phyloP scores from a whole-genome alignment of 441 rosid genomes.

The Sinapis alba region DNA sequence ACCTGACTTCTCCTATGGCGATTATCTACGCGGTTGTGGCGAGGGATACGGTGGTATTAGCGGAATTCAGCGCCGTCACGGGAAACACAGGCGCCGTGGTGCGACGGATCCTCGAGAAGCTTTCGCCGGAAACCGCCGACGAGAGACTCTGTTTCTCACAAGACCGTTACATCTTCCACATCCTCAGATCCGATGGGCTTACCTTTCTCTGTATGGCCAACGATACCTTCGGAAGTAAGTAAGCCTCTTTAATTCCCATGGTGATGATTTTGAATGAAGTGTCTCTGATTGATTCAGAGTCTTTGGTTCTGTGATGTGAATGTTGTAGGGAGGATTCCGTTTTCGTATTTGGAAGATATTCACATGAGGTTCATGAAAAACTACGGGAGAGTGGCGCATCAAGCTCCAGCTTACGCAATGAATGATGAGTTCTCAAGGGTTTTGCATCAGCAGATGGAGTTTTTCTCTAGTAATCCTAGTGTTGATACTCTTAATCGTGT shows the following conservation, averaged over 20 bases:
- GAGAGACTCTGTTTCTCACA: constrained; percentile 89
- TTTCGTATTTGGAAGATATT: constrained; percentile 94
- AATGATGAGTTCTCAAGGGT: constrained; percentile 97
- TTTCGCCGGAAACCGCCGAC: constrained; percentile 71
- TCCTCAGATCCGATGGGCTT: constrained; percentile 90
- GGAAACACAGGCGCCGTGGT: constrained; percentile 91
- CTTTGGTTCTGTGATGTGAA: constrained; percentile 12
- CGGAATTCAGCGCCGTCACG: constrained; percentile 95
- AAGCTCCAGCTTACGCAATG: constrained; percentile 96
- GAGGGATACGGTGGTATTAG: constrained; percentile 83
- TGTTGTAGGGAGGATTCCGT: constrained; percentile 84
- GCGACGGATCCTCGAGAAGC: constrained; percentile 87
- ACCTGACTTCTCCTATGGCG: constrained; percentile 57
- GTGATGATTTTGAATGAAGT: neutral
- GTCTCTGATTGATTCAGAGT: neutral
- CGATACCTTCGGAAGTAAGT: constrained; percentile 95
- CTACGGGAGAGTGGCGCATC: constrained; percentile 76
- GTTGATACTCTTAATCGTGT: constrained; percentile 90
- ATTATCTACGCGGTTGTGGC: constrained; percentile 90
- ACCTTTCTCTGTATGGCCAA: constrained; percentile 95
- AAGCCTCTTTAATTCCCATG: constrained; percentile 29
- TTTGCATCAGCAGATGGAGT: constrained; percentile 98
- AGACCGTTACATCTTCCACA: constrained; percentile 89
- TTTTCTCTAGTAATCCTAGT: constrained; percentile 90
- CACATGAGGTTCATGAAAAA: constrained; percentile 98